Conservation (phyloP, 2,329 filamentous ascomycete species). For the Ceratocystis harringtonii region DNA sequence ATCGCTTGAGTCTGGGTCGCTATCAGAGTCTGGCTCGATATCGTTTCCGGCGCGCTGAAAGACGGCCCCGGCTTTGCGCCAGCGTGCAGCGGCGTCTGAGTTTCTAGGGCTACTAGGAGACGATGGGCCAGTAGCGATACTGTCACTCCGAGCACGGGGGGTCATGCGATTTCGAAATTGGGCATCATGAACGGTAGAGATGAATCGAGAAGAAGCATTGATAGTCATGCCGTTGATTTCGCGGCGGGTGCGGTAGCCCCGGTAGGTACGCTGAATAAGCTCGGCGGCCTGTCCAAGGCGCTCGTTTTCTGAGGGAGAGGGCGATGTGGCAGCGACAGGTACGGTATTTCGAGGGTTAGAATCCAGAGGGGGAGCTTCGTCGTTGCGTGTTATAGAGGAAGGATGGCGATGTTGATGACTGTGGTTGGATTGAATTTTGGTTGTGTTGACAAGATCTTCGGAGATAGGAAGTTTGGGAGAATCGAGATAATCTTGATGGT, state of each 20-base stretch:
- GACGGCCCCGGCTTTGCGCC: slow-evolving; percentile 59
- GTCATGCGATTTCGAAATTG: slow-evolving; percentile 37
- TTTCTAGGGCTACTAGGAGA: slow-evolving; percentile 17
- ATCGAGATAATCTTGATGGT: slow-evolving; percentile 33
- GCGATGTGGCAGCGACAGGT: slow-evolving; percentile 16
- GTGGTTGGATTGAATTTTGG: slow-evolving; percentile 33
- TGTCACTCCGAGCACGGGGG: slow-evolving; percentile 26
- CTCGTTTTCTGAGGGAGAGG: background rate
- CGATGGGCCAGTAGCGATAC: slow-evolving; percentile 14
- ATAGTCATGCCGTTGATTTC: slow-evolving; percentile 55
- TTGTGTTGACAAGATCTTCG: slow-evolving; percentile 35
- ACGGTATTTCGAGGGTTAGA: background rate
- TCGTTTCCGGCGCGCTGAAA: slow-evolving; percentile 59
- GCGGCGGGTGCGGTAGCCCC: slow-evolving; percentile 58
- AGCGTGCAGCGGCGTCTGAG: slow-evolving; percentile 37
- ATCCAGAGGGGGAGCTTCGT: background rate
- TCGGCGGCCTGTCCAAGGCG: slow-evolving; percentile 33
- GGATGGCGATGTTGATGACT: slow-evolving; percentile 27
- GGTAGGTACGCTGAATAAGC: slow-evolving; percentile 56
- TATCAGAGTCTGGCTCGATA: slow-evolving; percentile 31
- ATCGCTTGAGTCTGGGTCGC: slow-evolving; percentile 24
- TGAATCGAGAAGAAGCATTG: slow-evolving; percentile 56
- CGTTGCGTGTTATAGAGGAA: background rate
- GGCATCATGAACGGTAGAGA: slow-evolving; percentile 46
- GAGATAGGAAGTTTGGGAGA: slow-evolving; percentile 33